A percentile compares a stretch with the other conserved stretches of the same genome.
Evolutionary conservation across 1,284 basidiomycete species (phyloP).

Genomic region (Ganoderma lingzhi): DNA sequence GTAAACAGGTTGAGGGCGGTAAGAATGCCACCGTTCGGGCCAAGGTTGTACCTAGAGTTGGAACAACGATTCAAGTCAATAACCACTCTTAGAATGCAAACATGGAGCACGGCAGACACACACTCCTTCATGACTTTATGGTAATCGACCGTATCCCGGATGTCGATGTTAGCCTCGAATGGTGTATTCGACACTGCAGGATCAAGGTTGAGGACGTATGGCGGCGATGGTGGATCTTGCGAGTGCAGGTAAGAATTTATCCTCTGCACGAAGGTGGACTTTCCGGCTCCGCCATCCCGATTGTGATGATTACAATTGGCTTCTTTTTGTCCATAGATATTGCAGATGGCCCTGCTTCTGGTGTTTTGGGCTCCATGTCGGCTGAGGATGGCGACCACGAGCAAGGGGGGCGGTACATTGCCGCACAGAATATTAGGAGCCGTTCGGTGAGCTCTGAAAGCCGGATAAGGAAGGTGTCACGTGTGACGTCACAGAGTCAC

Average conservation of each 20-base stretch:
- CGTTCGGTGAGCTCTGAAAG: slow-evolving; percentile 7
- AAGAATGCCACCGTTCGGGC: slow-evolving; percentile 97
- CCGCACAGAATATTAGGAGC: background rate
- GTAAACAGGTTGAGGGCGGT: slow-evolving; percentile 98
- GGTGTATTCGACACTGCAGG: slow-evolving; percentile 93
- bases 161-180: slow-evolving; percentile 97
- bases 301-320: slow-evolving; percentile 86
- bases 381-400: slow-evolving; percentile 1
- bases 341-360: slow-evolving; percentile 16
- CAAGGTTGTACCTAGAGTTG: slow-evolving; percentile 88
- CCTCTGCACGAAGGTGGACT: slow-evolving; percentile 96
- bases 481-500: slow-evolving; percentile 26
- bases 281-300: slow-evolving; percentile 96
- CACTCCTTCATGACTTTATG: slow-evolving; percentile 99
- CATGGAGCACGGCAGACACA: slow-evolving; percentile 48
- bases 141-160: slow-evolving; percentile 97
- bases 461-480: slow-evolving; percentile 26
- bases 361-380: slow-evolving; percentile 21
- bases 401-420: background rate
- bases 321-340: slow-evolving; percentile 50
- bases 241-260: slow-evolving; percentile 90
- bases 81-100: slow-evolving; percentile 11
- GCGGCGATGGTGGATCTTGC: slow-evolving; percentile 67
- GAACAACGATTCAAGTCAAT: slow-evolving; percentile 11
- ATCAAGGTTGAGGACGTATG: slow-evolving; percentile 98